A percentile compares a stretch with the other conserved stretches of the same genome.
Evolutionary conservation across 805 yeast genomes (phyloP).

Genomic region (Saccharomyces mikatae): DNA sequence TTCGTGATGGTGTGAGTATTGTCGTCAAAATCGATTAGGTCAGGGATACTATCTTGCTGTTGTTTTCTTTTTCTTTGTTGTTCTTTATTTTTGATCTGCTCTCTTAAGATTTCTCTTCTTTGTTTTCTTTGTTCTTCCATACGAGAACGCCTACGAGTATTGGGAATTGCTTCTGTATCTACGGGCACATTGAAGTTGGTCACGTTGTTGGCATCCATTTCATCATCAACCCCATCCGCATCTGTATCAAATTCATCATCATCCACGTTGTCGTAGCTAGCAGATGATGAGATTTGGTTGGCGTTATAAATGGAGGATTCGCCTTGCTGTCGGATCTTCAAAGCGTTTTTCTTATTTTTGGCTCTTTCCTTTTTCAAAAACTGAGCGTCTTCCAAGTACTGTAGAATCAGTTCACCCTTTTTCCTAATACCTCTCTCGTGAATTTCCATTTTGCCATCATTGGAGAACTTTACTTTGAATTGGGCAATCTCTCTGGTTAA

Average conservation of each 20-base stretch:
- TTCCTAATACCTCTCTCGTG: constrained; percentile 32
- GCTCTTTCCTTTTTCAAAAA: constrained; percentile 26
- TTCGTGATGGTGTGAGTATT: constrained; percentile 5
- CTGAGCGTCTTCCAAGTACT: constrained; percentile 23
- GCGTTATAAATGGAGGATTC: constrained; percentile 15
- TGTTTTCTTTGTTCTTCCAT: constrained; percentile 32
- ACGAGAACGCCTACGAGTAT: constrained; percentile 19
- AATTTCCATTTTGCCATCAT: constrained; percentile 33
- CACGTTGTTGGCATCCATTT: constrained; percentile 33
- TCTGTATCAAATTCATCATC: background rate
- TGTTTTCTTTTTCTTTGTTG: constrained; percentile 25
- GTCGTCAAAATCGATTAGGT: constrained; percentile 27
- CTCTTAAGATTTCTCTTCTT: constrained; percentile 31
- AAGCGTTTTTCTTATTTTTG: constrained; percentile 23
- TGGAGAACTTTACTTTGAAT: constrained; percentile 27
- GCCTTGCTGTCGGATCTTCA: constrained; percentile 24
- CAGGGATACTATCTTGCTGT: constrained; percentile 21
- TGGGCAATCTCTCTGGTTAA: constrained; percentile 24
- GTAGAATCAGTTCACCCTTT: constrained; percentile 28
- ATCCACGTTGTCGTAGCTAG: constrained; percentile 22
- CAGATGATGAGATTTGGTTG: constrained; percentile 6
- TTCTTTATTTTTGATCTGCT: constrained; percentile 28
- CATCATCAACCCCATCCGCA: constrained; percentile 19
- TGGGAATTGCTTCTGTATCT: constrained; percentile 5
- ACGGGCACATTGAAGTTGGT: constrained; percentile 13